Conservation (phyloP, 768 basidiomycete species). For the Leccinum arenicola region DNA sequence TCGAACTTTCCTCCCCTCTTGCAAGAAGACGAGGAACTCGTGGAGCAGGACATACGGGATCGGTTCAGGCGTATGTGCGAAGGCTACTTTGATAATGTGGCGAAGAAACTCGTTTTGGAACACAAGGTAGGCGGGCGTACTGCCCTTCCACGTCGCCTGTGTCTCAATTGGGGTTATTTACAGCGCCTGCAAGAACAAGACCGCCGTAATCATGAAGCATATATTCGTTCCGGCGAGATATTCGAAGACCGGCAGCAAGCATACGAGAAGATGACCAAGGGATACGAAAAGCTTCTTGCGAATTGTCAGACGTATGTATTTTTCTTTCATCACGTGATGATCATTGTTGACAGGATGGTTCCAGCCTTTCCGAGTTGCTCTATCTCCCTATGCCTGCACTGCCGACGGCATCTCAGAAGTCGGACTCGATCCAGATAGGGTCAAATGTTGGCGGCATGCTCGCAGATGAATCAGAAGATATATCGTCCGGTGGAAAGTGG, state of each 20-base stretch:
- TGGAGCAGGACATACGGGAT: slow-evolving; percentile 83
- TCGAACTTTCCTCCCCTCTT: slow-evolving; percentile 40
- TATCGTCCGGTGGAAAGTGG: slow-evolving; percentile 79
- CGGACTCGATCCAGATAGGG: slow-evolving; percentile 79
- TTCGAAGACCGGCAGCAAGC: slow-evolving; percentile 99
- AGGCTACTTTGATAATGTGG: slow-evolving; percentile 87
- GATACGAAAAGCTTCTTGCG: slow-evolving; percentile 86
- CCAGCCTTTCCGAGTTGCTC: slow-evolving; percentile 87
- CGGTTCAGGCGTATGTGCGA: slow-evolving; percentile 92
- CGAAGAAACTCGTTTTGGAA: slow-evolving; percentile 88
- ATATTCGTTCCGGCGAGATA: slow-evolving; percentile 98
- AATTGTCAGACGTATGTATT: slow-evolving; percentile 82
- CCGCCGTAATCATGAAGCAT: slow-evolving; percentile 95
- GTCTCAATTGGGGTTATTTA: neutral
- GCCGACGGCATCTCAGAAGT: slow-evolving; percentile 79
- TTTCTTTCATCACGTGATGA: neutral
- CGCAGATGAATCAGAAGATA: slow-evolving; percentile 59
- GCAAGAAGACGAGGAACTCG: slow-evolving; percentile 66
- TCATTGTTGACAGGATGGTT: slow-evolving; percentile 8
- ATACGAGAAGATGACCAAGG: slow-evolving; percentile 97
- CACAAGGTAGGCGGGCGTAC: slow-evolving; percentile 63
- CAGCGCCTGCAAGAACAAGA: slow-evolving; percentile 97
- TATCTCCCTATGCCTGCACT: slow-evolving; percentile 77
- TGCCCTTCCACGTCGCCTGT: neutral
- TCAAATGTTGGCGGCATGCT: slow-evolving; percentile 38